Evolutionary conservation across 306 rosid species (phyloP), one percentile per base, ranked within the genome.

Genomic region (Quercus ilex): DNA sequence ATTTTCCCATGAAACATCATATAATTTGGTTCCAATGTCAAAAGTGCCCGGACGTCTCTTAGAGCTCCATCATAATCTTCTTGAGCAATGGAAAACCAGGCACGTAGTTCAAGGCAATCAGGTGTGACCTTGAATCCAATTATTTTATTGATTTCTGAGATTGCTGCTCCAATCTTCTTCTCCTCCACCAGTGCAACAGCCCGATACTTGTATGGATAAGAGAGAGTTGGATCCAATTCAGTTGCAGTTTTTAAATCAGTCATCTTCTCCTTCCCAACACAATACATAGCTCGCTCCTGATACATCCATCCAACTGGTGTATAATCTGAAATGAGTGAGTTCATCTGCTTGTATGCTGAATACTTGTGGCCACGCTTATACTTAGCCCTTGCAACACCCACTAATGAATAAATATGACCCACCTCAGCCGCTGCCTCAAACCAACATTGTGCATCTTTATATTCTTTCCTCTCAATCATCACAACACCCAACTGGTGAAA

Each of bases 231-330:
- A 86, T 93, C 97, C 67, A 93, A 80, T 76, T 91, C 92, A 19
- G 90, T 90, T 74, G 98, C 93, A 20, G 90, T 83, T 20, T 69
- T 59, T 87, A 93, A 89, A 87, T 93, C 98, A 73, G 75, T 81
- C 85, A 82, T 79, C 90, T 88, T 93, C 88, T 93, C 97, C 87
- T 86, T 91, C 74, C 95, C 98, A 21, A 62, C 57, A 78, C 90
- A 86, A 80, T 93, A 93, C 83, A 93, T n/a, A 79, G 98, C 83
- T 67, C 97, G 90, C 75, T 93, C 98, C 81, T 91, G 95, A 86
- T 93, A 90, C 95, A 93, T 93, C 98, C 98, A 93, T 0, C 97
- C 98, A 85, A 81, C 90, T 2, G 98, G 92, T 74, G 85, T 79
- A 75, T 89, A 74, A 78, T 90, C 90, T 26, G 87, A 82, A 81